Evolutionary conservation across 2,329 filamentous ascomycete genomes (phyloP), one percentile per base, ranked within the genome.

Genomic region (Escovopsis sp.): DNA sequence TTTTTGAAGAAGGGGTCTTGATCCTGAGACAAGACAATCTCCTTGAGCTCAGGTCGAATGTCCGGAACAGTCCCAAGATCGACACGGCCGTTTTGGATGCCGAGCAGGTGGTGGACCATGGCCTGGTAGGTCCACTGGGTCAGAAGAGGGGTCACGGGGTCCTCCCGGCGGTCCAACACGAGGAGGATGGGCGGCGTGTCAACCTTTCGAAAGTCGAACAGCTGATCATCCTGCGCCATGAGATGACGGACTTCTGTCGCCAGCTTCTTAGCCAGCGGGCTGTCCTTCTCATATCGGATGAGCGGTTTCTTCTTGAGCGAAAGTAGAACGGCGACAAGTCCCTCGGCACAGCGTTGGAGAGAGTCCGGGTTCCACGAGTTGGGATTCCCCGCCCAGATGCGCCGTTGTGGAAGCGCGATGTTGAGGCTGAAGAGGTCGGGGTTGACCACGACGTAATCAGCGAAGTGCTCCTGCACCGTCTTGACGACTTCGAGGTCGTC

Each of bases 61-160:
- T 94, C 87, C 11, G 85, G 85, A 0, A 94, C 80, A 43, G 85
- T 75, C 48, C 81, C 82, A 32, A 98, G 69, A 56, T 94, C 83
- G 1, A 98, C 91, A 40, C 89, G 76, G n/a, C 91, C 91, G 58
- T 96, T 96, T 45, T 84, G 77, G 50, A 98, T 94, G 5, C 91
- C 91, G 11, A 98, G 70, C 2, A 96, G 67, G 56, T 98, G 91
- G 58, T 98, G 91, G 1, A 98, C 91, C 88, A 98, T 98, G n/a
- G 91, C 91, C 63, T 98, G 91, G 56, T 98, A 98, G 26, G 91
- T 98, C 91, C 91, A 98, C 59, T 98, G 91, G 3, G 87, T 94
- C 39, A 98, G 72, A 10, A 98, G 67, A 0, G 91, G 91, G 4
- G 91, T 98, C 40, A 96, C 83, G 0, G 91, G 89, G 55, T 98